phyloP scores from a whole-genome alignment of 371 early-diverging fungal species.

The Paramicrosporidium saccamoebae region DNA sequence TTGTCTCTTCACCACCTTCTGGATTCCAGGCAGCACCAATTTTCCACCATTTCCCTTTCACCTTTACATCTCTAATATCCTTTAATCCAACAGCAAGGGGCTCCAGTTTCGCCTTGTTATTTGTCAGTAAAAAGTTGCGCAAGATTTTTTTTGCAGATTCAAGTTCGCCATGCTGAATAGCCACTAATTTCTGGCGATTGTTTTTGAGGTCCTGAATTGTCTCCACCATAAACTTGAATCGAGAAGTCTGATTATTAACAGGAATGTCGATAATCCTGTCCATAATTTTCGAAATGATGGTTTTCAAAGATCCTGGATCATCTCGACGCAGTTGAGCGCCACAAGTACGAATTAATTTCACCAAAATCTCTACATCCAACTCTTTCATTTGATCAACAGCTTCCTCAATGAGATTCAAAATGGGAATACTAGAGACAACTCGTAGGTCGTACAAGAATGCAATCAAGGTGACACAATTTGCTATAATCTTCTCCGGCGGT shows the following conservation, averaged over 20 bases:
- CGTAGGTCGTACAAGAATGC: conserved; percentile 65
- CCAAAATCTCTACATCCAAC: conserved; percentile 47
- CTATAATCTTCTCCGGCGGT: conserved; percentile 4
- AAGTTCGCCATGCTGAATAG: conserved; percentile 18
- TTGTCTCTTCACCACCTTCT: conserved; percentile 6
- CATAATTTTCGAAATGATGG: conserved; percentile 29
- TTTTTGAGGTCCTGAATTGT: conserved; percentile 60
- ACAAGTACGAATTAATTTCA: conserved; percentile 36
- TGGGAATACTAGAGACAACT: conserved; percentile 37
- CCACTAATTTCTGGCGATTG: conserved; percentile 30
- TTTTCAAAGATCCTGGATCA: conserved; percentile 57
- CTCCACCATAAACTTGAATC: conserved; percentile 74
- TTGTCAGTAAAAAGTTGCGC: conserved; percentile 10
- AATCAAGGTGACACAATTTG: conserved; percentile 29
- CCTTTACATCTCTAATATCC: conserved; percentile 47
- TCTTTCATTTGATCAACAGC: conserved; percentile 28
- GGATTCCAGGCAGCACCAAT: conserved; percentile 48
- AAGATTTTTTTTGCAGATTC: conserved; percentile 38
- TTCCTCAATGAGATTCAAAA: conserved; percentile 47
- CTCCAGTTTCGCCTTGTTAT: conserved; percentile 13
- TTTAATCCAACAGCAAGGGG: conserved; percentile 47
- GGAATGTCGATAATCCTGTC: too few relatives aligned
- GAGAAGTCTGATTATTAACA: conserved; percentile 11
- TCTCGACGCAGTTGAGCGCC: conserved; percentile 64
- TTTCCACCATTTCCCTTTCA: conserved; percentile 63